Evolutionary conservation across 768 basidiomycete species (phyloP).

Genomic region (Lepiota subincarnata): DNA sequence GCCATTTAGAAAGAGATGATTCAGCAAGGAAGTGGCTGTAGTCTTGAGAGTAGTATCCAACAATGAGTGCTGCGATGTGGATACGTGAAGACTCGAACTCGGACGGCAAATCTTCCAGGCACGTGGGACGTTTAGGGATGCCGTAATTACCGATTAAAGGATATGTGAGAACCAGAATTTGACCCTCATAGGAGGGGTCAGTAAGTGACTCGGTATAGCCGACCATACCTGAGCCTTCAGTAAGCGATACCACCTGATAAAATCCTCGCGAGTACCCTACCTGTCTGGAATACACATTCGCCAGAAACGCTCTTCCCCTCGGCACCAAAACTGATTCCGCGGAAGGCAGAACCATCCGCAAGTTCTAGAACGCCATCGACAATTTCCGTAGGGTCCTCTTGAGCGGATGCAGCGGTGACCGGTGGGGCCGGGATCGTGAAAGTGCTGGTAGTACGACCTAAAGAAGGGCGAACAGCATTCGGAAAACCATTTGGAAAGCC

Average conservation of each 20-base stretch:
- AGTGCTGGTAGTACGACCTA: conserved; percentile 43
- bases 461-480: conserved; percentile 31
- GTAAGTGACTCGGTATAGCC: conserved; percentile 98
- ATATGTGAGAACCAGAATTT: conserved; percentile 96
- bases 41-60: conserved; percentile 91
- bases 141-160: conserved; percentile 98
- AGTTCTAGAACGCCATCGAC: conserved; percentile 81
- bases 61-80: conserved; percentile 86
- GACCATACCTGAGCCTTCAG: conserved; percentile 80
- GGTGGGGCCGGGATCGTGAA: conserved; percentile 31
- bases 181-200: conserved; percentile 97
- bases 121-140: conserved; percentile 67
- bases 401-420: conserved; percentile 28
- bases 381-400: conserved; percentile 24
- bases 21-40: conserved; percentile 92
- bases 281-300: conserved; percentile 99
- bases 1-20: conserved; percentile 86
- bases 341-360: conserved; percentile 80
- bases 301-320: conserved; percentile 88
- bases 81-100: conserved; percentile 96
- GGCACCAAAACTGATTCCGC: conserved; percentile 92
- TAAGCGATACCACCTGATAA: conserved; percentile 12
- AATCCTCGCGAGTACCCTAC: conserved; percentile 43
- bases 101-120: conserved; percentile 53
- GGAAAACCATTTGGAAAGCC: conserved; percentile 18